Evolutionary conservation across 1,284 basidiomycete species (phyloP).

Genomic region (Tilletia horrida): DNA sequence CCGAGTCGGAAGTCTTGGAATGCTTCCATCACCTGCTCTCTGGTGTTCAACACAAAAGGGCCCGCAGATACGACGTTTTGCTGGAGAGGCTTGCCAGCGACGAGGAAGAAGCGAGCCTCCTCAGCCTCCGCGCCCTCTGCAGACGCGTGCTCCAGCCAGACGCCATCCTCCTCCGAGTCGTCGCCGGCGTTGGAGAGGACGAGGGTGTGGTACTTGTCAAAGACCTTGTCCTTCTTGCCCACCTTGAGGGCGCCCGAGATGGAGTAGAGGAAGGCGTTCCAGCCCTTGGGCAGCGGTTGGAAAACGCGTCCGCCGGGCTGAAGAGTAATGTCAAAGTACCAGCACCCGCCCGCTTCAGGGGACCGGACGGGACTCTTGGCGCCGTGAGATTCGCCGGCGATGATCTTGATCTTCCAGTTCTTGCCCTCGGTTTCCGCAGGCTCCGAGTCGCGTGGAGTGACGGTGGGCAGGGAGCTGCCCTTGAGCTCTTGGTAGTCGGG

Average conservation of each 20-base stretch:
- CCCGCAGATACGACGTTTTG: conserved; percentile 84
- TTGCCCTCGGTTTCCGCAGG: conserved; percentile 70
- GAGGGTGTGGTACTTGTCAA: conserved; percentile 71
- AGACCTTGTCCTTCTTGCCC: conserved; percentile 57
- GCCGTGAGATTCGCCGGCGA: conserved; percentile 82
- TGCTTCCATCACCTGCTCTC: conserved; percentile 76
- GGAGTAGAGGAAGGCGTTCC: conserved; percentile 56
- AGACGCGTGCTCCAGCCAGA: conserved; percentile 60
- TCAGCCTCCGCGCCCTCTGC: conserved; percentile 17
- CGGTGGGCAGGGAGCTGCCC: conserved; percentile 54
- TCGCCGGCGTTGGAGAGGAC: conserved; percentile 64
- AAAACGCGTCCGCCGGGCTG: conserved; percentile 68
- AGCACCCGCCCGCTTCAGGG: conserved; percentile 73
- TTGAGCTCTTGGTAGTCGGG: conserved; percentile 61
- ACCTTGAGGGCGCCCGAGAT: conserved; percentile 64
- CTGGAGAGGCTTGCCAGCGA: conserved; percentile 82
- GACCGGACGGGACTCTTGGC: conserved; percentile 81
- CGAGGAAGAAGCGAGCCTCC: conserved; percentile 53
- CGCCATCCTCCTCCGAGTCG: conserved; percentile 61
- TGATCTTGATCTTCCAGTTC: conserved; percentile 70
- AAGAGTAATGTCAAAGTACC: conserved; percentile 82
- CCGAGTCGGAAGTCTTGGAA: conserved; percentile 76
- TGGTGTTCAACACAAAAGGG: conserved; percentile 74
- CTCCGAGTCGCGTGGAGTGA: conserved; percentile 66
- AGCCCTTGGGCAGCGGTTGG: conserved; percentile 70